Evolutionary conservation across 2,329 filamentous ascomycete species (phyloP).

Genomic region (Podosphaera leucotricha): DNA sequence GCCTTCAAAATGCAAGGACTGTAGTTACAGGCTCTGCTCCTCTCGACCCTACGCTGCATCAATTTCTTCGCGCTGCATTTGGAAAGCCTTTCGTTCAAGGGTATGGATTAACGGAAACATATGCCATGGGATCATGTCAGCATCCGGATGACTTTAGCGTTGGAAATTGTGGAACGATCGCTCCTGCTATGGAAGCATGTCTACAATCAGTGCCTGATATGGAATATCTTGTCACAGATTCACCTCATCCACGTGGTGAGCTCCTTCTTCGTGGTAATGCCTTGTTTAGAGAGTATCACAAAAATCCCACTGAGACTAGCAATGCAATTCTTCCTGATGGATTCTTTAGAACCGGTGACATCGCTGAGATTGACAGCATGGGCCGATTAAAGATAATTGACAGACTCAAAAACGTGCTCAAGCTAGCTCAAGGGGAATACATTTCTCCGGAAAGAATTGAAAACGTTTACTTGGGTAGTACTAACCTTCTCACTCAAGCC

Average conservation of each 20-base stretch:
- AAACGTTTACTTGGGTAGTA: constrained; percentile 73
- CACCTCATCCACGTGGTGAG: constrained; percentile 75
- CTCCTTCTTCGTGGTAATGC: constrained; percentile 60
- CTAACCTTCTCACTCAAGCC: constrained; percentile 51
- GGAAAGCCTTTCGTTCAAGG: constrained; percentile 62
- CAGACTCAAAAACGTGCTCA: constrained; percentile 97
- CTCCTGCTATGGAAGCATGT: constrained; percentile 47
- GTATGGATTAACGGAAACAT: constrained; percentile 86
- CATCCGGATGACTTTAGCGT: constrained; percentile 42
- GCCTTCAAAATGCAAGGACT: constrained; percentile 45
- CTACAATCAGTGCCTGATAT: constrained; percentile 77
- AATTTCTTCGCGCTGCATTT: constrained; percentile 70
- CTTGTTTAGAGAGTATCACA: constrained; percentile 72
- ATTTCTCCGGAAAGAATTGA: constrained; percentile 93
- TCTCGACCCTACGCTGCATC: constrained; percentile 66
- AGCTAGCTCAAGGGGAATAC: constrained; percentile 93
- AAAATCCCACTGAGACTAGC: constrained; percentile 66
- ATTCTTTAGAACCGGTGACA: constrained; percentile 95
- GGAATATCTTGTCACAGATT: constrained; percentile 74
- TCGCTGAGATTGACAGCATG: constrained; percentile 59
- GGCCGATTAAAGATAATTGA: constrained; percentile 88
- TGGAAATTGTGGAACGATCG: constrained; percentile 61
- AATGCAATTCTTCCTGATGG: constrained; percentile 69
- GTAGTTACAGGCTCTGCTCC: constrained; percentile 83
- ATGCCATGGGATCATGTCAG: constrained; percentile 55